A percentile compares a stretch with the other conserved stretches of the same genome.
phyloP scores from a whole-genome alignment of 495 filamentous ascomycete genomes.

The Aspergillus sparsus region DNA sequence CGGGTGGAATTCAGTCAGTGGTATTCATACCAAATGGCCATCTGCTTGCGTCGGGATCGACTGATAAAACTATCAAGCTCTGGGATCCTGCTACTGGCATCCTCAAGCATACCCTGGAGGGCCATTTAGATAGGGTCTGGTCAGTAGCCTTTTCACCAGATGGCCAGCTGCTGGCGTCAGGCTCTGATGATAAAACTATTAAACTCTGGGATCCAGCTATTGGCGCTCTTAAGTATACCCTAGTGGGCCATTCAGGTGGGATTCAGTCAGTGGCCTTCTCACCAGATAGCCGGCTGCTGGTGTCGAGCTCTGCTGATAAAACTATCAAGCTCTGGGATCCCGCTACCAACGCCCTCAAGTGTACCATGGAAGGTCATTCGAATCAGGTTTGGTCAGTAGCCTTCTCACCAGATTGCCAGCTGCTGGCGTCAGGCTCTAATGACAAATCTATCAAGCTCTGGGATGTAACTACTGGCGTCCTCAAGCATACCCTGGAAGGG shows the following conservation, averaged over 20 bases:
- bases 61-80: slow-evolving; percentile 13
- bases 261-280: no score
- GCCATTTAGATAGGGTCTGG: no score
- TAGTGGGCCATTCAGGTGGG: no score
- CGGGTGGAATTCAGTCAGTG: neutral
- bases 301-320: no score
- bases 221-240: neutral
- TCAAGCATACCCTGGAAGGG: neutral
- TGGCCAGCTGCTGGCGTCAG: no score
- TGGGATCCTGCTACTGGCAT: slow-evolving; percentile 6
- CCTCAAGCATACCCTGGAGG: no score
- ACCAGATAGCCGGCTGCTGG: no score
- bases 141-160: no score
- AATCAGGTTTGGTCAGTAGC: neutral
- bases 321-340: no score
- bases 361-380: slow-evolving; percentile 4
- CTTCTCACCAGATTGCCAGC: slow-evolving; percentile 10
- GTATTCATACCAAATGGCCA: neutral
- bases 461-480: neutral
- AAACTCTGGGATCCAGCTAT: neutral
- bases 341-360: neutral
- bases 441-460: slow-evolving; percentile 20
- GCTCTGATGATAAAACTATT: no score
- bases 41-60: neutral
- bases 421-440: neutral